Percentiles rank a stretch among this genome's conserved stretches.
phyloP scores from a whole-genome alignment of 2,329 filamentous ascomycete species.

The Nemania serpens region DNA sequence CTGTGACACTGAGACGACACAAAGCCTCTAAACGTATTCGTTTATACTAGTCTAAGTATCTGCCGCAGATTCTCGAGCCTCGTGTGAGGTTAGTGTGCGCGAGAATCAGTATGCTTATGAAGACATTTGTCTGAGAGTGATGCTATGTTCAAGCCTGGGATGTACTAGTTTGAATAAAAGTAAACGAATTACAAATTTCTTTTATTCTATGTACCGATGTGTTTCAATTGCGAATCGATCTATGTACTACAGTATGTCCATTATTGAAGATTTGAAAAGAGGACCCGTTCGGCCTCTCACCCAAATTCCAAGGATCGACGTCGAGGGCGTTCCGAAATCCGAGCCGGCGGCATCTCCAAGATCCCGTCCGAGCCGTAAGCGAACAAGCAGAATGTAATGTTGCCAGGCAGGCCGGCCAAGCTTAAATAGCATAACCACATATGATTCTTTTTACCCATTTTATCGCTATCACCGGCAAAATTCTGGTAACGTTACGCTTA shows the following conservation, averaged over 20 bases:
- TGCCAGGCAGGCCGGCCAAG: slow-evolving; percentile 1
- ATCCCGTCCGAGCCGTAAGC: slow-evolving; percentile 13
- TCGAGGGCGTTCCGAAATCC: not conserved
- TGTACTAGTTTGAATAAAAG: not conserved
- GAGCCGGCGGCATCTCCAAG: slow-evolving; percentile 1
- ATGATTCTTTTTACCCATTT: too few species aligned
- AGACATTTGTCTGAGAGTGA: slow-evolving; percentile 3
- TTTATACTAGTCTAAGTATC: too few species aligned
- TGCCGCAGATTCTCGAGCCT: too few species aligned
- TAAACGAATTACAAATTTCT: too few species aligned
- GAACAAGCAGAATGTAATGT: slow-evolving; percentile 18
- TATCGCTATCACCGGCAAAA: not conserved
- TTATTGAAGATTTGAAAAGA: too few species aligned
- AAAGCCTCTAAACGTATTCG: too few species aligned
- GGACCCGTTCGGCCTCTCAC: not conserved
- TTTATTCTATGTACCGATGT: too few species aligned
- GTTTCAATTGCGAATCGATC: not conserved
- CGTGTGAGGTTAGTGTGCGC: too few species aligned
- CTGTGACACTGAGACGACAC: not conserved
- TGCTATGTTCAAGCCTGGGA: not conserved
- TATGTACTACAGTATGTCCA: too few species aligned
- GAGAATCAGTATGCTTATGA: not conserved
- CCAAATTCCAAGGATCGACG: not conserved
- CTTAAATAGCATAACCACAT: too few species aligned
- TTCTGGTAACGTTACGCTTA: slow-evolving; percentile 24